Percentiles rank a stretch among this genome's conserved stretches.
phyloP scores from a whole-genome alignment of 129 eudicot genomes.

The Arctium minus region DNA sequence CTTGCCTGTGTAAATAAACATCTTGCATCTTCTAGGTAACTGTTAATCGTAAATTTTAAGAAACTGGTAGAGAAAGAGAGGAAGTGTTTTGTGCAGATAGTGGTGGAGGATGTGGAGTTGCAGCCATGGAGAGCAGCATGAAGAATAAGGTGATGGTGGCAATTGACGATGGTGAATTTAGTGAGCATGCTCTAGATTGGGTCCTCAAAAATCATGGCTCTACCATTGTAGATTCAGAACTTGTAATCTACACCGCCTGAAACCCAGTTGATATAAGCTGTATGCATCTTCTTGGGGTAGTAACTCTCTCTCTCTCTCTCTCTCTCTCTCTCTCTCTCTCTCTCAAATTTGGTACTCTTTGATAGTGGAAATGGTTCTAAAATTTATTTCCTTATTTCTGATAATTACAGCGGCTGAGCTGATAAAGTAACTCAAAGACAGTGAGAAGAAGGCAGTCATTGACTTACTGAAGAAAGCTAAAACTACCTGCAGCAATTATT shows the following conservation, averaged over 20 bases:
- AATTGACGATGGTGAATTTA: conserved; percentile 36
- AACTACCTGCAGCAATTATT: conserved; percentile 28
- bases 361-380: background rate
- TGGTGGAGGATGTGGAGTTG: background rate
- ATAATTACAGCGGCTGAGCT: conserved; percentile 28
- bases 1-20: background rate
- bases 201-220: conserved; percentile 29
- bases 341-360: background rate
- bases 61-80: background rate
- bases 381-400: background rate
- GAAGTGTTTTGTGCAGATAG: conserved; percentile 12
- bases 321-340: background rate
- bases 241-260: conserved; percentile 26
- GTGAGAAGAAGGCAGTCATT: conserved; percentile 14
- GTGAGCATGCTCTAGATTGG: conserved; percentile 39
- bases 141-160: conserved; percentile 47
- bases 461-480: conserved; percentile 38
- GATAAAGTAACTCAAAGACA: conserved; percentile 24
- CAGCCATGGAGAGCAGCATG: background rate
- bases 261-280: conserved; percentile 8
- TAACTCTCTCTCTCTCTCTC: background rate
- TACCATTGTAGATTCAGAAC: conserved; percentile 6
- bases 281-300: conserved; percentile 37
- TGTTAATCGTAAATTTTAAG: background rate
- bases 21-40: background rate